phyloP scores from a whole-genome alignment of 2,329 filamentous ascomycete genomes.

The Botrytis byssoidea region DNA sequence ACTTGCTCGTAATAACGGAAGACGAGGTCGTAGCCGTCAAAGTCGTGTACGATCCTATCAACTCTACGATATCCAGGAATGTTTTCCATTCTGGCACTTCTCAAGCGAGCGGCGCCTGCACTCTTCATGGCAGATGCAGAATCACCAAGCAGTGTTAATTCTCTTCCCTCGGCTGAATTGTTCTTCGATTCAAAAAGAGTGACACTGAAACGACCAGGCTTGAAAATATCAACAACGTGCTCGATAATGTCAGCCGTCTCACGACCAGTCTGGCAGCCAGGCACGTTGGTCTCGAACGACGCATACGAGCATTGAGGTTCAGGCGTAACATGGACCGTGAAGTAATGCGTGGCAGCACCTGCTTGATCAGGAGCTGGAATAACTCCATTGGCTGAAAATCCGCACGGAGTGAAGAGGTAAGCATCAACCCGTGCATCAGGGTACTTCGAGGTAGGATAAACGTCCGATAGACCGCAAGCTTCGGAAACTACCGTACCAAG shows the following conservation, averaged over 20 bases:
- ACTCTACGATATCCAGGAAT: constrained; percentile 85
- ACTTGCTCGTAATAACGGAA: constrained; percentile 95
- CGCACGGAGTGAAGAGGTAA: constrained; percentile 94
- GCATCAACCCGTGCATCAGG: constrained; percentile 92
- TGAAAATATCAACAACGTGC: constrained; percentile 94
- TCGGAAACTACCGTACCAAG: constrained; percentile 92
- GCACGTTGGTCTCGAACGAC: constrained; percentile 97
- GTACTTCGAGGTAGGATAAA: constrained; percentile 84
- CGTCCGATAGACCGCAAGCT: constrained; percentile 79
- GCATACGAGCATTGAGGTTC: constrained; percentile 97
- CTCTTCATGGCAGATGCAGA: constrained; percentile 42
- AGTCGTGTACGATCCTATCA: constrained; percentile 93
- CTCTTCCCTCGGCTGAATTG: constrained; percentile 36
- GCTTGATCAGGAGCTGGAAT: constrained; percentile 70
- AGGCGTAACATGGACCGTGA: constrained; percentile 96
- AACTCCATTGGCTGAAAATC: constrained; percentile 95
- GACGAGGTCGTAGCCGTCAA: constrained; percentile 95
- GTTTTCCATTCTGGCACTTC: constrained; percentile 58
- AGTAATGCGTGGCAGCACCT: constrained; percentile 69
- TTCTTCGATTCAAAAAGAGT: constrained; percentile 92
- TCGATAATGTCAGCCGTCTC: constrained; percentile 89
- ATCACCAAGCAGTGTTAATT: constrained; percentile 40
- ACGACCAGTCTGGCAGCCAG: constrained; percentile 80
- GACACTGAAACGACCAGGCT: constrained; percentile 94
- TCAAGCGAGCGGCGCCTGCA: constrained; percentile 43